Conservation (phyloP, 1,284 basidiomycete species). For the Ustilago vetiveriae region DNA sequence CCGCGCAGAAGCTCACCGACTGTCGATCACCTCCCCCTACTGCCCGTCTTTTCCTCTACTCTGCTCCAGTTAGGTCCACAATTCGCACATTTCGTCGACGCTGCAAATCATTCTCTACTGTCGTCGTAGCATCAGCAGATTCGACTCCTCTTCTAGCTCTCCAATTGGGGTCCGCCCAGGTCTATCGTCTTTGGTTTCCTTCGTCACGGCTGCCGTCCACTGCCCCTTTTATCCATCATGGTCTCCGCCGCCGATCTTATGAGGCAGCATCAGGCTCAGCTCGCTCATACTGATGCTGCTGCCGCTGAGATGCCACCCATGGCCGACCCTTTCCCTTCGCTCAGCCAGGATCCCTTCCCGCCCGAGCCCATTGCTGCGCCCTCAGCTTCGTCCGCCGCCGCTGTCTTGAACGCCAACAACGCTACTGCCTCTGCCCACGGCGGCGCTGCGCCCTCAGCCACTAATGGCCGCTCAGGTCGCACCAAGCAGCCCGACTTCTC, state of each 20-base stretch:
- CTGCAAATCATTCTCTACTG: too few species aligned
- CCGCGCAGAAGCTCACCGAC: too few species aligned
- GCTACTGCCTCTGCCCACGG: conserved; percentile 8
- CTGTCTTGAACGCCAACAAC: conserved; percentile 7
- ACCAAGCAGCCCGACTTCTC: conserved; percentile 48
- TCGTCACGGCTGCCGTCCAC: conserved; percentile 37
- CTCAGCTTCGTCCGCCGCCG: conserved; percentile 16
- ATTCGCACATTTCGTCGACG: too few species aligned
- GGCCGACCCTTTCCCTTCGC: conserved; percentile 62
- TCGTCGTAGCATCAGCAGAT: too few species aligned
- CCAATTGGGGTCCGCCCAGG: conserved; percentile 27
- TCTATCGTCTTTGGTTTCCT: conserved; percentile 45
- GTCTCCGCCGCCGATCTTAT: conserved; percentile 62
- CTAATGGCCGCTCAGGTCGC: conserved; percentile 33
- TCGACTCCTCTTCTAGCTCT: conserved; percentile 6
- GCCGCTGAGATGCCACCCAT: conserved; percentile 47
- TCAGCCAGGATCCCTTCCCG: conserved; percentile 59
- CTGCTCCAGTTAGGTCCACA: too few species aligned
- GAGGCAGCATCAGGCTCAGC: conserved; percentile 49
- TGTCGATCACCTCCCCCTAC: too few species aligned
- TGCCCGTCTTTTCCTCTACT: too few species aligned
- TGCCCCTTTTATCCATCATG: conserved; percentile 37
- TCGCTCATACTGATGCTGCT: conserved; percentile 36
- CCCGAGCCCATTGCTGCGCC: conserved; percentile 16
- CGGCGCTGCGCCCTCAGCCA: conserved; percentile 12